Evolutionary conservation across 78 protist genomes (phyloP), one percentile per base, ranked within the genome.

Genomic region (Speleostelium caveatum): DNA sequence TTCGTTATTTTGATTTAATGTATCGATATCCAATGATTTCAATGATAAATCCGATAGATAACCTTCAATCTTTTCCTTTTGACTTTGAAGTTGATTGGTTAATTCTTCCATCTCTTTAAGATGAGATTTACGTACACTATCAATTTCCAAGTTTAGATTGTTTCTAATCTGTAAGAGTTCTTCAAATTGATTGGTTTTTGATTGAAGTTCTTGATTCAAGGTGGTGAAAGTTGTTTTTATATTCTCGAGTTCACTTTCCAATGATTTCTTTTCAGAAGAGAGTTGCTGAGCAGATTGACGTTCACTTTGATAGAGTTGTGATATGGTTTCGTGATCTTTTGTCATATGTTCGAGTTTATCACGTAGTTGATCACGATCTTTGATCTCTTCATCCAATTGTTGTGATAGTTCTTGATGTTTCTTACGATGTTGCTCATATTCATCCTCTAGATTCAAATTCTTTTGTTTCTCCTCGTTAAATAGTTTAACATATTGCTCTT

Each of bases 81-180:
- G 68, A n/a, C 16, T 21, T 53, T 53, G 59, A 21, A 83, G 22
- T 71, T 83, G 66, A 2, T 36, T 35, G 6, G 91, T 83, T 3
- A 83, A 35, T 22, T 71, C 91, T 33, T 67, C 91, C 91, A 83
- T 83, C 49, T 83, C 91, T 32, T 83, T 83, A 10, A 83, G 24
- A 45, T 83, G 91, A 8, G 91, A 83, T 32, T 60, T 67, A 19
- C 91, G 32, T 17, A 83, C 91, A 60, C 91, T 49, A 32, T 83
- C 91, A 42, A 83, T 83, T 26, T 83, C 91, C 51, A 83, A 58
- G 16, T 39, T 59, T 22, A 83, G 30, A 39, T 69, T 83, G 8
- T 61, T 59, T 28, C 73, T 55, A 12, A 83, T 10, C 63, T 68
- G 74, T 6, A 55, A 33, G 6, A 83, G 51, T 12, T 83, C 91